phyloP scores from a whole-genome alignment of 768 basidiomycete species.

The Phallus indusiatus region DNA sequence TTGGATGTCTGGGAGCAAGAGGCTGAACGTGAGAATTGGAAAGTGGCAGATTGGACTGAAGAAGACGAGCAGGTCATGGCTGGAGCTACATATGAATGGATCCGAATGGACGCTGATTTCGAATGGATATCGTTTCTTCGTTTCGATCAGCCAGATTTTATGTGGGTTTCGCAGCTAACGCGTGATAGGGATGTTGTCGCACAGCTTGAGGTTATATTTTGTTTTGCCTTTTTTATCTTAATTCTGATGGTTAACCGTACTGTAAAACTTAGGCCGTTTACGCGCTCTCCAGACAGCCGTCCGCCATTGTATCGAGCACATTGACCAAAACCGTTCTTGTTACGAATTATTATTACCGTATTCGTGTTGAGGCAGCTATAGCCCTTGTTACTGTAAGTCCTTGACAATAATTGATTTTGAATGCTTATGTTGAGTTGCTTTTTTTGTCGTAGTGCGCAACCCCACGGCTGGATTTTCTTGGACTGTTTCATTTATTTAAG shows the following conservation, averaged over 20 bases:
- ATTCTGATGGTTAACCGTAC: background rate
- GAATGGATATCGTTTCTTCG: slow-evolving; percentile 95
- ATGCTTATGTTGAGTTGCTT: slow-evolving; percentile 7
- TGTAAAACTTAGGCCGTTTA: slow-evolving; percentile 68
- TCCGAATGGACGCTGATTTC: slow-evolving; percentile 96
- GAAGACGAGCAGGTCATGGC: slow-evolving; percentile 92
- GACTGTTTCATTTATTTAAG: slow-evolving; percentile 93
- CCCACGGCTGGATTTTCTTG: slow-evolving; percentile 73
- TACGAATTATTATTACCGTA: slow-evolving; percentile 90
- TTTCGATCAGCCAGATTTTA: slow-evolving; percentile 94
- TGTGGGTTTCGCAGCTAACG: slow-evolving; percentile 97
- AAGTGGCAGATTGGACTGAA: slow-evolving; percentile 95
- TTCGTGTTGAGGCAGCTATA: slow-evolving; percentile 88
- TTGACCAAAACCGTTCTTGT: slow-evolving; percentile 91
- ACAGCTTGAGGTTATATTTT: slow-evolving; percentile 69
- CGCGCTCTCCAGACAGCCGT: slow-evolving; percentile 74
- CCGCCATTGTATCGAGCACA: slow-evolving; percentile 79
- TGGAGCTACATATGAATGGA: slow-evolving; percentile 98
- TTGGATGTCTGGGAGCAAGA: slow-evolving; percentile 96
- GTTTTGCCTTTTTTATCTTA: slow-evolving; percentile 2
- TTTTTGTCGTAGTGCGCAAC: slow-evolving; percentile 60
- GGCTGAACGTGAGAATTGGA: slow-evolving; percentile 87
- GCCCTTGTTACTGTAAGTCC: slow-evolving; percentile 69
- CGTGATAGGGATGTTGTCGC: slow-evolving; percentile 95
- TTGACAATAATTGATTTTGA: background rate